Evolutionary conservation across 768 basidiomycete species (phyloP).

Genomic region (Hydnum rufescens): DNA sequence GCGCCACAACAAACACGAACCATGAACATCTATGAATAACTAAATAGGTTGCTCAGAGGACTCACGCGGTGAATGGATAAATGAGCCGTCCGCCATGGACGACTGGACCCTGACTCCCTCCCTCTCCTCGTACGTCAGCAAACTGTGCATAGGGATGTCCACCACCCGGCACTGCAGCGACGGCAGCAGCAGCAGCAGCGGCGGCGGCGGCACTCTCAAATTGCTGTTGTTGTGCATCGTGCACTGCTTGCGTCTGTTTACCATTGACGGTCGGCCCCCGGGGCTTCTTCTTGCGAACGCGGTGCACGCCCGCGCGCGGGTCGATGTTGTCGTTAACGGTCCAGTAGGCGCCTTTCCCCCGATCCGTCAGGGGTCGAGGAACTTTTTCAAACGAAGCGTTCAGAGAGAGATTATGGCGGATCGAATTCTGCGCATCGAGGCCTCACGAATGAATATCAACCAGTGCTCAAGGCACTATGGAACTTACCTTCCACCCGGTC

Average conservation of each 20-base stretch:
- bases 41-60: too few species aligned
- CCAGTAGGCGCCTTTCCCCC: constrained; percentile 85
- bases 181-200: too few species aligned
- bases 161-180: too few species aligned
- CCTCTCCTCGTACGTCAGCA: too few species aligned
- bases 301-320: constrained; percentile 52
- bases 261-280: neutral
- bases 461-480: too few species aligned
- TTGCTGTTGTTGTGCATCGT: neutral
- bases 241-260: neutral
- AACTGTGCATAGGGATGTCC: too few species aligned
- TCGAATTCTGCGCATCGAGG: constrained; percentile 74
- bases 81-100: neutral
- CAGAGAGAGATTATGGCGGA: constrained; percentile 74
- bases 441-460: too few species aligned
- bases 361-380: constrained; percentile 74
- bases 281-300: constrained; percentile 54
- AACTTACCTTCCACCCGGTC: constrained; percentile 75
- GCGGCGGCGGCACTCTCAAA: too few species aligned
- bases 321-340: constrained; percentile 28
- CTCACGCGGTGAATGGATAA: neutral
- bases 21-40: too few species aligned
- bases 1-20: too few species aligned
- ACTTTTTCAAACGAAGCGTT: constrained; percentile 88
- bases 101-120: too few species aligned